Evolutionary conservation across 1,284 basidiomycete species (phyloP), one percentile per base, ranked within the genome.

Genomic region (Anthracocystis setariae): DNA sequence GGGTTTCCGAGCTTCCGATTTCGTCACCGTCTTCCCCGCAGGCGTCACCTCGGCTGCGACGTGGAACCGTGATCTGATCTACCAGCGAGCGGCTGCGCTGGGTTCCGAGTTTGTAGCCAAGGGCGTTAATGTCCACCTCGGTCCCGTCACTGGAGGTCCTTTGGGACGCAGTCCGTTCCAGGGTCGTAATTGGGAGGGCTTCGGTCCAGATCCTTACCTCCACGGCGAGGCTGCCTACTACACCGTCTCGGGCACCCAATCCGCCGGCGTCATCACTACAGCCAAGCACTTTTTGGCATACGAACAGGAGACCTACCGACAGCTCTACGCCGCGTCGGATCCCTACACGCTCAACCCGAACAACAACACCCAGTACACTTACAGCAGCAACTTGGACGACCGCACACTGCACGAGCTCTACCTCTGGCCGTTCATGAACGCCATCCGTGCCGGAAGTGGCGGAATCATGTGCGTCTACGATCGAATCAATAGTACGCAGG

Each of bases 331-430:
- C n/a, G 55, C 52, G 9, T 55, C 55, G 47, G 66, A 70, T 25
- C 56, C 66, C 10, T 70, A 53, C 39, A 59, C 54, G 33, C 73
- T 74, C 45, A 74, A 73, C 52, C 56, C 58, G 12, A 60, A 58
- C 39, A 61, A 66, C 47, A 62, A 67, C 32, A 79, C 80, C 51
- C 43, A 68, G 15, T 74, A 72, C 20, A 74, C 81, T 49, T 90
- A 87, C 55, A 58, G 54, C n/a, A 3, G 58, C 43, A 68, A 68
- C 55, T 27, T 55, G 10, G 72, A 74, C 44, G 67, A 66, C 47
- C 54, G 59, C 17, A 70, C 72, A 5, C 21, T 66, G 23, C 66
- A 66, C 38, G 67, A 74, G 46, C 53, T 74, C 33, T 74, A 74
- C 57, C 58, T 71, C 44, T 64, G 62, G 56, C 69, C 69, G 5